These are phyloP conservation scores for Iris macrosiphon DNA, from an alignment of 106 monocot genomes.

Conservation along the genomic window DNA sequence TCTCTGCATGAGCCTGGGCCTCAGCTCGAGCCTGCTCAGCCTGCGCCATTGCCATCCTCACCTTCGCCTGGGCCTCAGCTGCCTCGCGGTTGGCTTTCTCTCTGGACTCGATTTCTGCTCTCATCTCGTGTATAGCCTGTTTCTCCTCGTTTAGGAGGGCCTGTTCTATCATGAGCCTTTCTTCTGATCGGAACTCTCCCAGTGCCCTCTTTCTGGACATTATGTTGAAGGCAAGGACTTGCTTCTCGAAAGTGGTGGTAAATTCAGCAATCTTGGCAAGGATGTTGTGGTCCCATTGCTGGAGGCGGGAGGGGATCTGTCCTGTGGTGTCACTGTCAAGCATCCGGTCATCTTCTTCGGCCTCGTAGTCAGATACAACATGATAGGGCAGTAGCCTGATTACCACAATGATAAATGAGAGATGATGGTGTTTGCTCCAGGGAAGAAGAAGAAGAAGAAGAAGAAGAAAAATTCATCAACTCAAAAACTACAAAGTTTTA, in stretches of 20 bases:
- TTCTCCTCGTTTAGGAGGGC: constrained; percentile 68
- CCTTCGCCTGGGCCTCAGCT: constrained; percentile 38
- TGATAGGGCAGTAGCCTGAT: constrained; percentile 79
- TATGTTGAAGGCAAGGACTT: constrained; percentile 84
- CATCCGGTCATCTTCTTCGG: constrained; percentile 82
- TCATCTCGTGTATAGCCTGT: constrained; percentile 31
- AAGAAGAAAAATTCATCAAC: too few species aligned
- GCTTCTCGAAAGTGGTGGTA: constrained; percentile 75
- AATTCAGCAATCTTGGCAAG: constrained; percentile 68
- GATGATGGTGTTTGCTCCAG: too few species aligned
- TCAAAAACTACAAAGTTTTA: too few species aligned
- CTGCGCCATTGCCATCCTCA: constrained; percentile 55
- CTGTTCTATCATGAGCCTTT: constrained; percentile 79
- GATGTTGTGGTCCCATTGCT: constrained; percentile 87
- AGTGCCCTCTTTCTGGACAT: constrained; percentile 60
- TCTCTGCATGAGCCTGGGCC: constrained; percentile 50
- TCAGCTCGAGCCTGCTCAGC: constrained; percentile 43
- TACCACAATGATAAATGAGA: background rate
- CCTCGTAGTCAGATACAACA: constrained; percentile 79
- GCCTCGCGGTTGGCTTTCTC: constrained; percentile 65
- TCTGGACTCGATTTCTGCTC: constrained; percentile 49
- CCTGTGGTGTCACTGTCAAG: constrained; percentile 72
- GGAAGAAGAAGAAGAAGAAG: background rate
- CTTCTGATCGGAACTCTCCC: constrained; percentile 82
- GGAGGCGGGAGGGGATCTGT: constrained; percentile 56